Base-by-base conservation (phyloP, 2,329 filamentous ascomycete species). In the Herpotrichia juniperi region DNA sequence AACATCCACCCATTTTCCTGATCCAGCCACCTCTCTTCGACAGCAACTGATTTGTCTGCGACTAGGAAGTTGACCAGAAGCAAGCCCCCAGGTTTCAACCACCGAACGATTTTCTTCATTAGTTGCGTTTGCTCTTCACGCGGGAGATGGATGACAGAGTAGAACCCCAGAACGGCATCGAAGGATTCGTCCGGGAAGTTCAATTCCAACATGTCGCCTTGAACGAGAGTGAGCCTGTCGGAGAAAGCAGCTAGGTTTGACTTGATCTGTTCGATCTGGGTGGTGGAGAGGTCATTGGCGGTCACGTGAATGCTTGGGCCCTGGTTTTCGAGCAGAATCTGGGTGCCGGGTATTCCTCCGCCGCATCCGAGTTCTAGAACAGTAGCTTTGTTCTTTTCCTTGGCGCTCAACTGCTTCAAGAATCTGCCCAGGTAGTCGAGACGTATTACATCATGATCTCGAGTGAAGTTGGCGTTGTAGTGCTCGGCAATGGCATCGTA, bases 81-180 rank as follows among this genome's bases (percentile, higher is more conserved):
- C 31, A 70, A 71, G 1, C 82, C 83, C 0, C 80, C 81, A 0
- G 79, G 78, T 56, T 76, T 79, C 31, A 86, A 62, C 83, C 82
- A 86, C 6, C 32, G 37, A 0, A 53, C 58, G 17, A 83, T 75
- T 31, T 76, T 73, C n/a, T 46, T 31, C 19, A 85, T 57, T 50
- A 85, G 72, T 19, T 66, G 64, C 0, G 56, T 66, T 66, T 85
- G 83, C 61, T 85, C 81, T 1, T 68, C 67, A 5, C 76, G 74
- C 1, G 82, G 81, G 4, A 86, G 74, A 57, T 85, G 83, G 46
- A 84, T 79, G 46, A 86, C 64, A 28, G 78, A 82, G 66, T 83
- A 85, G 59, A 85, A 78, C 0, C 70, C 82, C 1, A 81, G 58
- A 1, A 83, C 75, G 4, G 77, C 81, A 51, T 83, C 76, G 49